These are phyloP conservation scores for Millerago galiae DNA, from an alignment of 805 yeast species.

Conservation along the genomic window DNA sequence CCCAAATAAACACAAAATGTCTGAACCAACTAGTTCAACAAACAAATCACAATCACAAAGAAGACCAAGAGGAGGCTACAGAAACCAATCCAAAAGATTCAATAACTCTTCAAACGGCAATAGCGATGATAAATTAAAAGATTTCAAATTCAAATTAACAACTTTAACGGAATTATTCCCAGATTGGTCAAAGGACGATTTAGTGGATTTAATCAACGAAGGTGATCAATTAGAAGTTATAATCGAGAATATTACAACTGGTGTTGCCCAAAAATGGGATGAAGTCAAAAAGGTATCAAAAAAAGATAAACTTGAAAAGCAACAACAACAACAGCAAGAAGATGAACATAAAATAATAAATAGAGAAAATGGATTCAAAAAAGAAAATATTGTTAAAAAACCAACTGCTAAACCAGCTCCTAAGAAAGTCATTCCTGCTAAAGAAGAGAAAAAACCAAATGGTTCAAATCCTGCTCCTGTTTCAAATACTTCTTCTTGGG, in stretches of 20 bases:
- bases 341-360: conserved; percentile 19
- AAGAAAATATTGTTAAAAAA: conserved; percentile 10
- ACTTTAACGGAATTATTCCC: conserved; percentile 84
- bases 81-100: conserved; percentile 41
- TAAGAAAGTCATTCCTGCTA: conserved; percentile 15
- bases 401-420: conserved; percentile 4
- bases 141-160: conserved; percentile 34
- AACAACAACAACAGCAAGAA: conserved; percentile 11
- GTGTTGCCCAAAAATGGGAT: conserved; percentile 90
- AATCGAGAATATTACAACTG: conserved; percentile 82
- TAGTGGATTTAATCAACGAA: conserved; percentile 68
- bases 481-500: conserved; percentile 23
- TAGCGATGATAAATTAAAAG: conserved; percentile 24
- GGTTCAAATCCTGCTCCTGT: conserved; percentile 16
- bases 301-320: conserved; percentile 38
- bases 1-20: conserved; percentile 4
- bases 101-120: conserved; percentile 15
- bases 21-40: conserved; percentile 6
- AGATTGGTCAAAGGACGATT: conserved; percentile 87
- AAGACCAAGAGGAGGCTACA: conserved; percentile 30
- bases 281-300: conserved; percentile 69
- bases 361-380: conserved; percentile 16
- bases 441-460: conserved; percentile 11
- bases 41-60: conserved; percentile 13
- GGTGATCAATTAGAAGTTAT: conserved; percentile 72